Evolutionary conservation across 257 asterid species (phyloP).

Genomic region (Capsicum pubescens): DNA sequence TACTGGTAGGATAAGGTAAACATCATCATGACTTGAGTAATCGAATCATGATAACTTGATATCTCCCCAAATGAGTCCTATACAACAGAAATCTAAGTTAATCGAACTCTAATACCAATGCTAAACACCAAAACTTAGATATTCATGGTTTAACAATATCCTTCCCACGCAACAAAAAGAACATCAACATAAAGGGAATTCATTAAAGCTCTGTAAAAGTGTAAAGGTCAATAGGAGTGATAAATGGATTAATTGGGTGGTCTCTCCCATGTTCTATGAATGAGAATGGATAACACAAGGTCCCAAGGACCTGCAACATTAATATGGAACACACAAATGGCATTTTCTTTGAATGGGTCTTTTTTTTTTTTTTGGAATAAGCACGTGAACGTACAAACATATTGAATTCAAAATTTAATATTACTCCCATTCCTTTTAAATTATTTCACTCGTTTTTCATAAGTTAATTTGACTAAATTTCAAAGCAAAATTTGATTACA

Average conservation of each 20-base stretch:
- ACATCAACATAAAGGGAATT: not conserved
- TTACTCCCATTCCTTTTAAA: not conserved
- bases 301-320: not conserved
- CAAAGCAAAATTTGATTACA: too few species aligned
- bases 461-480: too few species aligned
- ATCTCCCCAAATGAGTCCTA: too few species aligned
- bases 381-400: not conserved
- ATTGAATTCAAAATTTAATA: not conserved
- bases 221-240: not conserved
- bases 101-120: too few species aligned
- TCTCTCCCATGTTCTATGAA: slow-evolving; percentile 16
- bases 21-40: too few species aligned
- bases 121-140: too few species aligned
- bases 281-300: not conserved
- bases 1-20: too few species aligned
- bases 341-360: not conserved
- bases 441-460: too few species aligned
- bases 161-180: not conserved
- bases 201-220: not conserved
- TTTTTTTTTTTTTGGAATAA: not conserved
- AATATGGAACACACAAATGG: slow-evolving; percentile 22
- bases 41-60: too few species aligned
- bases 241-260: not conserved
- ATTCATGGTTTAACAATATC: not conserved
- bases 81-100: too few species aligned